Base-by-base conservation (phyloP, 495 filamentous ascomycete genomes). In the Hypoxylon lienhwacheense region DNA sequence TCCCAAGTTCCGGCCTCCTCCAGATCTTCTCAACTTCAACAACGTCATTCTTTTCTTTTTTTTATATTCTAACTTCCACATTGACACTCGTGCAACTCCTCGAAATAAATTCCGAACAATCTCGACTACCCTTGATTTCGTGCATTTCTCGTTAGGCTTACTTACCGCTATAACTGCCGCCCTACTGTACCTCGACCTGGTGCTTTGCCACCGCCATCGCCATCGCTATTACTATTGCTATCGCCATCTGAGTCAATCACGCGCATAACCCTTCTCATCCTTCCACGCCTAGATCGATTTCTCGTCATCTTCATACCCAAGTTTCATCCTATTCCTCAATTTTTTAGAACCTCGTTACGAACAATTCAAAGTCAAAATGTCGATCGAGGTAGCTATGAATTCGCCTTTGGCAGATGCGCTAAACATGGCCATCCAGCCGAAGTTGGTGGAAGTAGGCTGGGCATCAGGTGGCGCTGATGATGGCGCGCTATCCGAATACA, bases 371-470 rank as follows among this genome's bases (percentile, higher is more conserved):
- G 29, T 47, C 47, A 73, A 53, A 41, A 93, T 93, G 90, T 76
- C 87, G 48, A 79, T 88, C 70, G 82, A 87, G 61, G 78, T 93
- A 58, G 70, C 78, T 35, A 78, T 86, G 43, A 85, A 81, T 55
- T 87, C 88, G 65, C 88, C 90, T 15, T 76, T 97, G 46, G 90
- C 90, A 53, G 82, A 88, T 49, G 86, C 89, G 24, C 79, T 98
- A 34, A 87, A 85, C 64, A 76, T 75, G 69, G 85, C 80, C 31
- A 88, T 96, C 42, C 88, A 92, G 68, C 85, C 88, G n/a, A 97
- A 97, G 72, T 73, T 98, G 59, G 84, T 90, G n/a, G 92, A 98
- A 69, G 85, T 91, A 48, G 91, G 90, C 48, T 97, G 92, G 93
- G 88, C 83, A 33, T 82, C 85, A 34, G 87, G 86, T 32, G 85